These are phyloP conservation scores for Voacanga thouarsii DNA, from an alignment of 257 asterid genomes.

Conservation along the genomic window DNA sequence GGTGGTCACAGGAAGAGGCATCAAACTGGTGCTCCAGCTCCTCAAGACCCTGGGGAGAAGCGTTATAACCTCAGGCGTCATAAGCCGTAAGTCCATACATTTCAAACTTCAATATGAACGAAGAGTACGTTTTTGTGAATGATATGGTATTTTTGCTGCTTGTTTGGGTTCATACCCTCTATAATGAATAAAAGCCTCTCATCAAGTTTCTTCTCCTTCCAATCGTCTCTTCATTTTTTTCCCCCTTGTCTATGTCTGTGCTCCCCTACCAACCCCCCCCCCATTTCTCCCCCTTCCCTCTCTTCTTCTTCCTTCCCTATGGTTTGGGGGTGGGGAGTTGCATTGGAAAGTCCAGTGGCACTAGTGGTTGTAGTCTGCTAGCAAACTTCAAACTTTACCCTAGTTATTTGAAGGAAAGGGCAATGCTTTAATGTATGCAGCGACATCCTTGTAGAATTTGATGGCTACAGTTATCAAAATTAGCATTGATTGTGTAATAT, in stretches of 20 bases:
- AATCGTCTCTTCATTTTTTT: background rate
- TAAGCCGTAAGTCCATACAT: conserved; percentile 41
- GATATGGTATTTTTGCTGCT: background rate
- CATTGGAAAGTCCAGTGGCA: background rate
- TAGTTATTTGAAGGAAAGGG: background rate
- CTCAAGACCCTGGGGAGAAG: conserved; percentile 44
- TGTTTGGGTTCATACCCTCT: background rate
- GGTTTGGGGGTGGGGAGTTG: background rate
- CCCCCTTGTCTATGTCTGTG: background rate
- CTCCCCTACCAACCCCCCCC: no score
- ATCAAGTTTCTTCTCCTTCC: background rate
- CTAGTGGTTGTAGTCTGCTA: background rate
- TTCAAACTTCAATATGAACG: background rate
- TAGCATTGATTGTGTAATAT: background rate
- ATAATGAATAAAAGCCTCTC: background rate
- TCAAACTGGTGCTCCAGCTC: conserved; percentile 45
- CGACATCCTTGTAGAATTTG: background rate
- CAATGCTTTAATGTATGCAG: background rate
- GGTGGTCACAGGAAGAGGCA: conserved; percentile 79
- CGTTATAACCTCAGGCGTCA: conserved; percentile 77
- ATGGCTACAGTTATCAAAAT: background rate
- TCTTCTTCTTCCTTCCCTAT: background rate
- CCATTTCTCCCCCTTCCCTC: no score
- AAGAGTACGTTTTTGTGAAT: background rate
- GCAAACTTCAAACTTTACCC: background rate